Conservation (phyloP, 139 green algal species). For the Micractinium conductrix region DNA sequence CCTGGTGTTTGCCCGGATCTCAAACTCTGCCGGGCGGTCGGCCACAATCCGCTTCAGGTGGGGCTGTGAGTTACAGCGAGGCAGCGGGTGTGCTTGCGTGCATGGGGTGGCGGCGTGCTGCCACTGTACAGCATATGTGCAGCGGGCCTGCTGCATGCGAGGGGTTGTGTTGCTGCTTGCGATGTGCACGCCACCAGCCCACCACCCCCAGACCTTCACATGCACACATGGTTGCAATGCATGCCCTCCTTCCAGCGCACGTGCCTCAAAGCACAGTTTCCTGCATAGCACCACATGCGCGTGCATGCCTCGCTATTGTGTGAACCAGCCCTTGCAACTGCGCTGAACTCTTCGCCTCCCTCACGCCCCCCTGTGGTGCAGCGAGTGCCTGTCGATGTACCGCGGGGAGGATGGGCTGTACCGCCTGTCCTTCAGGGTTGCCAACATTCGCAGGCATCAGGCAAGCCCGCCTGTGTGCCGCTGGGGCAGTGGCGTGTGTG, state of each 20-base stretch:
- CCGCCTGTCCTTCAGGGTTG: constrained; percentile 65
- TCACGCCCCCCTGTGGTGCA: constrained; percentile 59
- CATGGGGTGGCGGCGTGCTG: no score
- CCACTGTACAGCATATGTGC: no score
- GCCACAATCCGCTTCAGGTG: constrained; percentile 67
- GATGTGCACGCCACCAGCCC: neutral
- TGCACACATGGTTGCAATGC: neutral
- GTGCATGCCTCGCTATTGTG: no score
- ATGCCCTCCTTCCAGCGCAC: neutral
- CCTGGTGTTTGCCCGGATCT: constrained; percentile 73
- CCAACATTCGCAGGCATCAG: constrained; percentile 72
- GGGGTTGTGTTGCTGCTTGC: neutral
- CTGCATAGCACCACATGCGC: neutral
- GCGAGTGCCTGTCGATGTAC: constrained; percentile 36
- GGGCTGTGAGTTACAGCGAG: no score
- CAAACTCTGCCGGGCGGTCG: constrained; percentile 49
- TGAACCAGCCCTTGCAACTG: no score
- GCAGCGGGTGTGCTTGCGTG: no score
- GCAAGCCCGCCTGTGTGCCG: no score
- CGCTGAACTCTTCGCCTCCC: neutral
- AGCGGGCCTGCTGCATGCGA: no score
- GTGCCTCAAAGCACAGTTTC: neutral
- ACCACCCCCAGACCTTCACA: neutral
- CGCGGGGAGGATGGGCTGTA: constrained; percentile 40
- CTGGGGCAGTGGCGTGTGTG: no score